Percentiles rank a stretch among this genome's conserved stretches.
Conservation (phyloP, 2,329 filamentous ascomycete species). For the Fusarium odoratissimum region DNA sequence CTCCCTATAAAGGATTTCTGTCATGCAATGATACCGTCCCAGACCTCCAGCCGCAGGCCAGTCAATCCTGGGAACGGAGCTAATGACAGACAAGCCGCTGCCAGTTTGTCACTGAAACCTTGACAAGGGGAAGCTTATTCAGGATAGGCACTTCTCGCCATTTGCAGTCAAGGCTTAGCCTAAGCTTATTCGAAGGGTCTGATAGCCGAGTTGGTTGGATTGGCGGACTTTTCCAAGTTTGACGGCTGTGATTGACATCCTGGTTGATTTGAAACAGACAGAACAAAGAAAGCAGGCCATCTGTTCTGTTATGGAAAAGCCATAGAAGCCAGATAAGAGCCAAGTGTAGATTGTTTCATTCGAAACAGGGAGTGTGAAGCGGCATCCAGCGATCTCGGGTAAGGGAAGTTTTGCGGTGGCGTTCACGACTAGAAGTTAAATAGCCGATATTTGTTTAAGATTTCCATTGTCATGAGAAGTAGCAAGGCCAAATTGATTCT, state of each 20-base stretch:
- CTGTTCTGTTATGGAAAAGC: not conserved
- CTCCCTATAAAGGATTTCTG: conserved; percentile 15
- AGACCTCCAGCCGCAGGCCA: not conserved
- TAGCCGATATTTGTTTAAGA: not conserved
- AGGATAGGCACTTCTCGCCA: conserved; percentile 1
- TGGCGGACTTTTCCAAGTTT: conserved; percentile 25
- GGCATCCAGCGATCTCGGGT: not conserved
- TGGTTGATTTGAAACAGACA: conserved; percentile 19
- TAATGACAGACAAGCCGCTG: not conserved
- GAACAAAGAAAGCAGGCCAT: conserved; percentile 4
- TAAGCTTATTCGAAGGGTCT: conserved; percentile 22
- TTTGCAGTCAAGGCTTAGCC: conserved; percentile 8
- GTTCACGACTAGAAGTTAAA: not conserved
- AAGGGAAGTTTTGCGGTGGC: not conserved
- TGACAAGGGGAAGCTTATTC: conserved; percentile 1
- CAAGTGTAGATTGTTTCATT: conserved; percentile 16
- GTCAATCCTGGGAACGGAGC: not conserved
- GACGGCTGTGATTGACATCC: conserved; percentile 2
- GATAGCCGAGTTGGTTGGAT: conserved; percentile 10
- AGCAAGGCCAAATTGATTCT: not conserved
- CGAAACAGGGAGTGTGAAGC: not conserved
- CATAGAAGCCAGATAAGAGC: not conserved
- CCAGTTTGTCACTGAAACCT: conserved; percentile 11
- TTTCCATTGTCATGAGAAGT: not conserved
- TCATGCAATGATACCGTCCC: not conserved